A percentile compares a stretch with the other conserved stretches of the same genome.
Conservation (phyloP, 1,139 yeast genomes). For the Geotrichum australiense region DNA sequence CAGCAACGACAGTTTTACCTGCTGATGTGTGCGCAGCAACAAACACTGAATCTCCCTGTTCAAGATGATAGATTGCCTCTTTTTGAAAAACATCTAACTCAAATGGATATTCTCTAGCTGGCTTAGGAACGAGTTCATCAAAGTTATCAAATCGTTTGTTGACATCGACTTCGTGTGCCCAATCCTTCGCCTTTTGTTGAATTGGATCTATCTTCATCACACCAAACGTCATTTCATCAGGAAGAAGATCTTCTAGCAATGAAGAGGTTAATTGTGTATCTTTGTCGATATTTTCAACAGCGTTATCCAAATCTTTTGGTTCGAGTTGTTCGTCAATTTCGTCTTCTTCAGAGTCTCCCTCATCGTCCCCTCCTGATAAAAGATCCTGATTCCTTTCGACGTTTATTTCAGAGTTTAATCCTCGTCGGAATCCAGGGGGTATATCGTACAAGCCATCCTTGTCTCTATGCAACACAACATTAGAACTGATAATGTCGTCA, state of each 20-base stretch:
- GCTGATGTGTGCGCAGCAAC: slow-evolving; percentile 99
- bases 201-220: slow-evolving; percentile 25
- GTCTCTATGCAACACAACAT: slow-evolving; percentile 54
- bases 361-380: slow-evolving; percentile 15
- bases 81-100: slow-evolving; percentile 92
- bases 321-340: slow-evolving; percentile 11
- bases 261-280: slow-evolving; percentile 21
- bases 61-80: slow-evolving; percentile 93
- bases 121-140: slow-evolving; percentile 79
- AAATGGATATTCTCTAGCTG: slow-evolving; percentile 92
- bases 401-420: slow-evolving; percentile 34
- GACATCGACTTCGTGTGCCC: slow-evolving; percentile 95
- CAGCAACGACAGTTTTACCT: slow-evolving; percentile 98
- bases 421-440: slow-evolving; percentile 78
- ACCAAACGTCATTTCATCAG: slow-evolving; percentile 51
- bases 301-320: neutral
- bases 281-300: slow-evolving; percentile 9
- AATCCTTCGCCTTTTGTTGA: slow-evolving; percentile 49
- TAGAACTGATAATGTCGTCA: slow-evolving; percentile 33
- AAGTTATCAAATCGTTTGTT: slow-evolving; percentile 80
- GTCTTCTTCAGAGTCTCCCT: slow-evolving; percentile 17
- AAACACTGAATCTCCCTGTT: slow-evolving; percentile 94
- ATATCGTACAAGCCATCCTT: slow-evolving; percentile 67
- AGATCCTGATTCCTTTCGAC: slow-evolving; percentile 22
- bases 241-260: slow-evolving; percentile 72